Evolutionary conservation across 805 yeast genomes (phyloP).

Genomic region (Wickerhamiella vanderwaltii): DNA sequence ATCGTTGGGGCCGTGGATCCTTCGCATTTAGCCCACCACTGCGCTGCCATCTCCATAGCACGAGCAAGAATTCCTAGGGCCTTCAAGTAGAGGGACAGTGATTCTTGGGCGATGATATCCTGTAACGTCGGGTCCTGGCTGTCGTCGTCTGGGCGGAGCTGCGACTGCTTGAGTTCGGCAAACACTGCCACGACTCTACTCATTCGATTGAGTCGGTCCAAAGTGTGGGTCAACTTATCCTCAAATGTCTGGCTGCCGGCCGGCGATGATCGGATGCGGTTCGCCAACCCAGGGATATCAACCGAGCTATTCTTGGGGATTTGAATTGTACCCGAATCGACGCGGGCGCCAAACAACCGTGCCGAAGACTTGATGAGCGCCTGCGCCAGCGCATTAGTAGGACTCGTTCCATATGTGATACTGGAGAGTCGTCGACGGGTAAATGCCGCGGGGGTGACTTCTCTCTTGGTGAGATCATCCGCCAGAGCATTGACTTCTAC

Average conservation of each 20-base stretch:
- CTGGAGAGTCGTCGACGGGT: slow-evolving; percentile 24
- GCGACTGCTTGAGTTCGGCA: slow-evolving; percentile 84
- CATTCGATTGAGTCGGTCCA: slow-evolving; percentile 75
- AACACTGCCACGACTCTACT: slow-evolving; percentile 79
- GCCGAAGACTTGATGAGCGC: slow-evolving; percentile 84
- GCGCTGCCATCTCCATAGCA: slow-evolving; percentile 76
- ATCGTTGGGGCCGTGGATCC: slow-evolving; percentile 14
- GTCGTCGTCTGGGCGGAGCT: slow-evolving; percentile 47
- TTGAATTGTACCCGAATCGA: slow-evolving; percentile 13
- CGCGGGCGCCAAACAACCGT: slow-evolving; percentile 55
- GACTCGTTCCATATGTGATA: slow-evolving; percentile 34
- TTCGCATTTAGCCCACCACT: slow-evolving; percentile 60
- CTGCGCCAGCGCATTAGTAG: slow-evolving; percentile 77
- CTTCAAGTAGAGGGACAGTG: slow-evolving; percentile 73
- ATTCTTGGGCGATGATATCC: slow-evolving; percentile 56
- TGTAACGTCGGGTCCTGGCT: slow-evolving; percentile 27
- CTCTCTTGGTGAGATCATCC: slow-evolving; percentile 58
- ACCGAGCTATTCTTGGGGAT: slow-evolving; percentile 6
- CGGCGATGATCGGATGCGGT: neutral
- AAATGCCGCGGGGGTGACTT: slow-evolving; percentile 8
- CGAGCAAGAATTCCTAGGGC: slow-evolving; percentile 67
- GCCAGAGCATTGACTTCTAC: slow-evolving; percentile 95
- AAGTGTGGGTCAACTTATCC: slow-evolving; percentile 25
- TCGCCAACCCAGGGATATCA: slow-evolving; percentile 2
- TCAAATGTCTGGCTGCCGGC: slow-evolving; percentile 7